Conservation (phyloP, 176 grass and related monocot species). For the Musa troglodytarum region DNA sequence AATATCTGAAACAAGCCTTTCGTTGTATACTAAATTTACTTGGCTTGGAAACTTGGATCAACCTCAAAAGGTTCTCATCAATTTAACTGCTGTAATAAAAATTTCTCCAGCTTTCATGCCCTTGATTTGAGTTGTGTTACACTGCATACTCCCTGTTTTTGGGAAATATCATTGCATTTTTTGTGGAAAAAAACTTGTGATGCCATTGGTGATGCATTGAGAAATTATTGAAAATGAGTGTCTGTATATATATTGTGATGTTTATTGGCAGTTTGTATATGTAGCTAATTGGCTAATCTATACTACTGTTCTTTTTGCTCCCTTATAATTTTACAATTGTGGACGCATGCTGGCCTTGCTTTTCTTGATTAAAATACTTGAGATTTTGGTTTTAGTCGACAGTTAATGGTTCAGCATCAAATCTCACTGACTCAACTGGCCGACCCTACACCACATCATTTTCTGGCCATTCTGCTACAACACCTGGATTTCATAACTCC, state of each 20-base stretch:
- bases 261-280: background rate
- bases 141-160: background rate
- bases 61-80: background rate
- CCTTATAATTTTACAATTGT: background rate
- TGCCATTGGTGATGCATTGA: background rate
- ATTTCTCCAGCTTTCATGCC: background rate
- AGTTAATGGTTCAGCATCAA: conserved; percentile 60
- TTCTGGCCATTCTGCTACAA: conserved; percentile 63
- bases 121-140: background rate
- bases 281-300: background rate
- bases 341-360: background rate
- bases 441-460: conserved; percentile 65
- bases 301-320: background rate
- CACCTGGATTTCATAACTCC: conserved; percentile 82
- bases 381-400: conserved; percentile 45
- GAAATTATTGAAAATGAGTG: background rate
- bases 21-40: background rate
- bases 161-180: background rate
- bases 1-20: background rate
- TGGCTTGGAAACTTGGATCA: background rate
- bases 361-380: background rate
- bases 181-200: background rate
- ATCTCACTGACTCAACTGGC: conserved; percentile 75
- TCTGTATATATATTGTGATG: background rate
- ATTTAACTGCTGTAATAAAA: background rate